These are phyloP conservation scores for Boletus tylopilopsis DNA, from an alignment of 768 basidiomycete genomes.

Conservation along the genomic window DNA sequence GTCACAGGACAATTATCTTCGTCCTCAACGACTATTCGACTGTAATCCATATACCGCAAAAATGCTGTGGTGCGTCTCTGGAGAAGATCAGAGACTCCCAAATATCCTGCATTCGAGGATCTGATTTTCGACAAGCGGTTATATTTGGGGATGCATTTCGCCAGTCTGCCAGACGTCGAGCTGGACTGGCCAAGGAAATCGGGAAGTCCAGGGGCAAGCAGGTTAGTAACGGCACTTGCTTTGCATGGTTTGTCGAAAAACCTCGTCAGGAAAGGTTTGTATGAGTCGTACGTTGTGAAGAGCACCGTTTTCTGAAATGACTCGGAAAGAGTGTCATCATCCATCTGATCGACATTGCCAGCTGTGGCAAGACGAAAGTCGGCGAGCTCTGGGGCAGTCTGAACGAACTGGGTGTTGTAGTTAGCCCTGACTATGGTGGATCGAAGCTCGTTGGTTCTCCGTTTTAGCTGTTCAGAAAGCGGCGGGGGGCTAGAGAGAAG, in stretches of 20 bases:
- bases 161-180: slow-evolving; percentile 12
- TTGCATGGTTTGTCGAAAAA: slow-evolving; percentile 6
- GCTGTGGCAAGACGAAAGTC: slow-evolving; percentile 1
- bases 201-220: slow-evolving; percentile 17
- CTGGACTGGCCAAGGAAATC: slow-evolving; percentile 13
- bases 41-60: neutral
- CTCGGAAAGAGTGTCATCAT: neutral
- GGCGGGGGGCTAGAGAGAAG: neutral
- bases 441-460: neutral
- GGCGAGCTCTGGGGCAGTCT: neutral
- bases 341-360: neutral
- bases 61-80: neutral
- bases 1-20: neutral
- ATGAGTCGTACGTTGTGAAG: slow-evolving; percentile 12
- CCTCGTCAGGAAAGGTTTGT: slow-evolving; percentile 9
- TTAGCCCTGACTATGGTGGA: neutral
- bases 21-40: neutral
- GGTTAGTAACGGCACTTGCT: neutral
- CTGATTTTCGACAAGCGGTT: neutral
- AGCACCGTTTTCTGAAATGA: slow-evolving; percentile 9
- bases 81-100: neutral
- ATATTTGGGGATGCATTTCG: slow-evolving; percentile 12
- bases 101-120: neutral
- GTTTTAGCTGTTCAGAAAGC: neutral
- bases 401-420: slow-evolving; percentile 4